Percentiles rank a stretch among this genome's conserved stretches.
Evolutionary conservation across 192 early-diverging fungal species (phyloP).

Genomic region (Gamsiella multidivaricata): DNA sequence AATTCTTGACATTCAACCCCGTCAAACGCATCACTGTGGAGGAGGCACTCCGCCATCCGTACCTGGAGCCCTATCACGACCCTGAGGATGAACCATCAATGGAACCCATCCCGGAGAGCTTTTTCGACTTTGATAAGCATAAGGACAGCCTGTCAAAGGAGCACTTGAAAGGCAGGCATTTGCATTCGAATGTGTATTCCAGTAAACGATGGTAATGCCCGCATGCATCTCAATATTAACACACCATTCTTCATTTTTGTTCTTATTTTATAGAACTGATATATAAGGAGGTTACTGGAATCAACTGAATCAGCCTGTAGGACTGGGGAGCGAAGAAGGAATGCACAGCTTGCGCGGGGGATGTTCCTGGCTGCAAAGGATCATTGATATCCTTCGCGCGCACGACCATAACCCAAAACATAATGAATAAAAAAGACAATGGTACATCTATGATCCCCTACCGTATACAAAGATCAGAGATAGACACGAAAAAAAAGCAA

Average conservation of each 20-base stretch:
- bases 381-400: too few relatives aligned
- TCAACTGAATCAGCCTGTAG: conserved; percentile 5
- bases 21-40: conserved; percentile 89
- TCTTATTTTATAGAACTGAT: conserved; percentile 25
- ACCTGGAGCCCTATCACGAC: conserved; percentile 80
- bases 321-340: neutral
- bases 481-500: too few relatives aligned
- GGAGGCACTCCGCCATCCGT: conserved; percentile 91
- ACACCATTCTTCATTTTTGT: neutral
- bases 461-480: too few relatives aligned
- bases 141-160: conserved; percentile 85
- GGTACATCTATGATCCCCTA: neutral
- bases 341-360: too few relatives aligned
- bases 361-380: too few relatives aligned
- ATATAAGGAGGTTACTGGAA: conserved; percentile 49
- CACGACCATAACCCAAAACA: neutral
- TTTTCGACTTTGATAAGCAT: conserved; percentile 90
- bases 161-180: conserved; percentile 74
- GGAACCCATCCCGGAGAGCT: conserved; percentile 77
- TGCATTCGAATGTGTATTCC: neutral
- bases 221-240: too few relatives aligned
- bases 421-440: neutral
- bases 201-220: too few relatives aligned
- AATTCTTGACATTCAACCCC: conserved; percentile 90
- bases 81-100: conserved; percentile 83